These are phyloP conservation scores for Mycena polygramma DNA, from an alignment of 768 basidiomycete species.

Conservation along the genomic window DNA sequence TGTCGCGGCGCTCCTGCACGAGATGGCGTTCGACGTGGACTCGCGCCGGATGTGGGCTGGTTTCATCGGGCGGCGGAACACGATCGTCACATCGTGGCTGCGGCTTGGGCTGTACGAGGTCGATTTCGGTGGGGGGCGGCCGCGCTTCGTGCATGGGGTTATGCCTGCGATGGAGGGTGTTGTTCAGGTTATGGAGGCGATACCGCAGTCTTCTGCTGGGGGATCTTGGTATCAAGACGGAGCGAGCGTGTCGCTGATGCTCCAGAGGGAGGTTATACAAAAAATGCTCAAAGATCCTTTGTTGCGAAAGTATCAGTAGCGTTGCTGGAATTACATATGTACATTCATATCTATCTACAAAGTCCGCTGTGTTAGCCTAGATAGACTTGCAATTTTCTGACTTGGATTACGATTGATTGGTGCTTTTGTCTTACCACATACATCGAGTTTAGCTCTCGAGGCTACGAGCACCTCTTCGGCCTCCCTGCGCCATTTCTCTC, in stretches of 20 bases:
- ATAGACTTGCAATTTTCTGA: too few species aligned
- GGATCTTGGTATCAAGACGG: slow-evolving; percentile 44
- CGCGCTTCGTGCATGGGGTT: slow-evolving; percentile 47
- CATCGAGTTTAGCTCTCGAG: background rate
- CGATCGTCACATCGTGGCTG: slow-evolving; percentile 52
- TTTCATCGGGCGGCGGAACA: slow-evolving; percentile 50
- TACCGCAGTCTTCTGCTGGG: slow-evolving; percentile 9
- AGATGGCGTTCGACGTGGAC: slow-evolving; percentile 47
- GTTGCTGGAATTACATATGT: background rate
- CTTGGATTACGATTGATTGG: too few species aligned
- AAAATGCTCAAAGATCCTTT: slow-evolving; percentile 42
- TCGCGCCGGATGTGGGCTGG: slow-evolving; percentile 50
- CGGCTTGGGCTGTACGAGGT: slow-evolving; percentile 48
- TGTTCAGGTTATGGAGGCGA: slow-evolving; percentile 48
- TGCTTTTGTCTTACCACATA: too few species aligned
- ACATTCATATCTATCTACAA: too few species aligned
- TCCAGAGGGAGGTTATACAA: slow-evolving; percentile 41
- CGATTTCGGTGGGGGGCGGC: slow-evolving; percentile 48
- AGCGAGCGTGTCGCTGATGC: slow-evolving; percentile 42
- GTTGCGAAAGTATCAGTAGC: slow-evolving; percentile 40
- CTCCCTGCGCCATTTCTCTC: background rate
- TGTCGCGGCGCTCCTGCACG: slow-evolving; percentile 49
- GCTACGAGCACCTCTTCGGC: background rate
- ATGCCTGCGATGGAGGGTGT: slow-evolving; percentile 52
- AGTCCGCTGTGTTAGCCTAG: too few species aligned